Base-by-base conservation (phyloP, 345 rosid species). In the Noccaea bulbosa region DNA sequence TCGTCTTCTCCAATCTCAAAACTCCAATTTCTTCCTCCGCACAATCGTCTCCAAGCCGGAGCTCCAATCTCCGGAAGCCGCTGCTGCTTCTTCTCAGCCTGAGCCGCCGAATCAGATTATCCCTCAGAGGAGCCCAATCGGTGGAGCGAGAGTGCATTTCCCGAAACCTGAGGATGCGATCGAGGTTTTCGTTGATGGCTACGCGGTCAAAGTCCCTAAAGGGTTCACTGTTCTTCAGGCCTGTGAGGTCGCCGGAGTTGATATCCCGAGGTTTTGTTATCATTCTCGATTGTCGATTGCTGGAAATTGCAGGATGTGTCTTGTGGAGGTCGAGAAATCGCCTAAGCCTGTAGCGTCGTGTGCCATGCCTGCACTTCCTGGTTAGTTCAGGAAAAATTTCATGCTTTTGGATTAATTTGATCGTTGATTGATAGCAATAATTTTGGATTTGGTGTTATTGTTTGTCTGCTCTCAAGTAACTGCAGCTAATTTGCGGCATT, bases 351-450 rank as follows among this genome's bases (percentile, higher is more conserved):
- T 94, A 0, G 99, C 99, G 0, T 94, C 99, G 0, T 94, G 99
- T 60, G 99, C 99, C 65, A 94, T 94, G 99, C 99, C 99, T 0
- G 99, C 99, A 2, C 98, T 94, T 71, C 99, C 99, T 0, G 98
- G 99, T 93, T 66, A 58, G 84, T 70, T 12, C 35, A 6, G 12
- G 11, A 30, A 16, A 49, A 12, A 3, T 35, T 35, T 11, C 53
- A 11, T 67, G 4, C 7, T 54, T 8, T 22, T 44, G 8, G 8
- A n/a, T 51, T 11, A 57, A 44, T 72, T 5, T 63, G 41, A 46
- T 65, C 20, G n/a, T 64, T 54, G 47, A 24, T 63, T 60, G n/a
- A 8, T 20, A 5, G 24, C 12, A 41, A 20, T 37, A 30, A 5
- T 9, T 38, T 47, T 12, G 43, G 40, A 32, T 47, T 71, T 50